phyloP scores from a whole-genome alignment of 495 filamentous ascomycete genomes.

The Penicillium coffeae region DNA sequence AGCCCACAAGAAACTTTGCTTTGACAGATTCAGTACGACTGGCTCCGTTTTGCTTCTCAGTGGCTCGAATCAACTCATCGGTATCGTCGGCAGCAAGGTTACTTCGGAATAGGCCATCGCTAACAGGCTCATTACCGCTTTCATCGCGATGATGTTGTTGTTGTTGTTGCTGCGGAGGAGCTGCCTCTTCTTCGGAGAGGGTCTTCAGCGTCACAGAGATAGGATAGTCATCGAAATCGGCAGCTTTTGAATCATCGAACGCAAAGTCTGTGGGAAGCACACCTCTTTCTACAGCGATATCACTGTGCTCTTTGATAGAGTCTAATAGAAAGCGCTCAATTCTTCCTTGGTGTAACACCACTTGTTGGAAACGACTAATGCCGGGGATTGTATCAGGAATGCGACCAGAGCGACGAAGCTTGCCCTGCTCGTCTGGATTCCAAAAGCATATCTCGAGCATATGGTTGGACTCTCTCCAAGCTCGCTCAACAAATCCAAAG shows the following conservation, averaged over 20 bases:
- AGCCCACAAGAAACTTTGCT: conserved; percentile 60
- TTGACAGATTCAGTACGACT: conserved; percentile 34
- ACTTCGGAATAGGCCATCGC: conserved; percentile 55
- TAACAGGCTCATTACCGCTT: conserved; percentile 8
- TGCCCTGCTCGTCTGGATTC: conserved; percentile 40
- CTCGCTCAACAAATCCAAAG: conserved; percentile 56
- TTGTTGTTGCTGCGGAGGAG: conserved; percentile 18
- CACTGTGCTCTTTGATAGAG: conserved; percentile 35
- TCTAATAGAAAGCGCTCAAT: conserved; percentile 56
- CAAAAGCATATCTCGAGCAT: conserved; percentile 45
- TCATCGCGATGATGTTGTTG: conserved; percentile 10
- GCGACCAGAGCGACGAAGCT: conserved; percentile 48
- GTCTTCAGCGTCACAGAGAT: conserved; percentile 44
- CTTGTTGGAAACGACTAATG: conserved; percentile 51
- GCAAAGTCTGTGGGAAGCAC: conserved; percentile 41
- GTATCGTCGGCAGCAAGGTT: conserved; percentile 54
- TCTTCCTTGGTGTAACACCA: conserved; percentile 52
- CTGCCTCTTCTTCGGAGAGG: conserved; percentile 43
- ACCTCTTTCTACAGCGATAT: conserved; percentile 40
- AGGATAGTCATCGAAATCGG: conserved; percentile 49
- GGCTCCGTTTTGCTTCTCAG: neutral
- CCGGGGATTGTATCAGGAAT: conserved; percentile 55
- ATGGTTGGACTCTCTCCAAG: conserved; percentile 58
- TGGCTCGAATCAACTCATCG: conserved; percentile 46
- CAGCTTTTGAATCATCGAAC: conserved; percentile 37